Evolutionary conservation across 2,329 filamentous ascomycete species (phyloP).

Genomic region (Sporothrix pallida): DNA sequence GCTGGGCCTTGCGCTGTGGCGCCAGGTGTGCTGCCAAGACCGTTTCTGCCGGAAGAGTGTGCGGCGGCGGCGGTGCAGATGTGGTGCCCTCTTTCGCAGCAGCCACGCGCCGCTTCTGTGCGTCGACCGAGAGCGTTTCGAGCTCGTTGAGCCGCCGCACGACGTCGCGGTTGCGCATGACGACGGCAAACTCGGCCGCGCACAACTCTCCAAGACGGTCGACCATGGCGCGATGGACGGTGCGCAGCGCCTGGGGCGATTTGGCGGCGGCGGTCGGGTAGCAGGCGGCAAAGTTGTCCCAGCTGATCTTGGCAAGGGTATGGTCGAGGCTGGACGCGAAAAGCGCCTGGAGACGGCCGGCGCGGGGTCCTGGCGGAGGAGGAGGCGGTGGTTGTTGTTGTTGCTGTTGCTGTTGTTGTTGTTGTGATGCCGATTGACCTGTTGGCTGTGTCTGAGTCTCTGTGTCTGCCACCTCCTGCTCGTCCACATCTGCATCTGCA

Average conservation of each 20-base stretch:
- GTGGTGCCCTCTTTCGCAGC: constrained; percentile 35
- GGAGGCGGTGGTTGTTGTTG: constrained; percentile 41
- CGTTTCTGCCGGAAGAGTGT: constrained; percentile 59
- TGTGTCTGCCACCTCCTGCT: not conserved
- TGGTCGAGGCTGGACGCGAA: constrained; percentile 59
- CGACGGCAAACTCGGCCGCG: constrained; percentile 63
- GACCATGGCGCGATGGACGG: constrained; percentile 65
- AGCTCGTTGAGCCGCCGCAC: constrained; percentile 65
- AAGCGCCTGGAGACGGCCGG: constrained; percentile 59
- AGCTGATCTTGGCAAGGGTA: constrained; percentile 62
- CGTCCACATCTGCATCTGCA: not conserved
- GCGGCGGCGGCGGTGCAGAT: constrained; percentile 47
- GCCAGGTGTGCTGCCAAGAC: constrained; percentile 62
- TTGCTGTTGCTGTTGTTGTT: not conserved
- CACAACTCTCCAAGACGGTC: constrained; percentile 61
- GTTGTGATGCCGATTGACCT: not conserved
- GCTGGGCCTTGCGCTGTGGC: constrained; percentile 59
- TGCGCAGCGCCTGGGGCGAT: constrained; percentile 57
- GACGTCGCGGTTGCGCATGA: constrained; percentile 58
- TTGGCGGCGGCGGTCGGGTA: constrained; percentile 64
- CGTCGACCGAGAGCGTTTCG: constrained; percentile 61
- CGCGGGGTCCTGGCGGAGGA: constrained; percentile 60
- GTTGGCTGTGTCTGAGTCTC: not conserved
- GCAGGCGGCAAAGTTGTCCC: constrained; percentile 64
- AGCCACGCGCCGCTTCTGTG: constrained; percentile 49